Percentiles rank a stretch among this genome's conserved stretches.
These are phyloP conservation scores for Aureobasidium uvarum DNA, from an alignment of 2,329 filamentous ascomycete genomes.

Conservation along the genomic window DNA sequence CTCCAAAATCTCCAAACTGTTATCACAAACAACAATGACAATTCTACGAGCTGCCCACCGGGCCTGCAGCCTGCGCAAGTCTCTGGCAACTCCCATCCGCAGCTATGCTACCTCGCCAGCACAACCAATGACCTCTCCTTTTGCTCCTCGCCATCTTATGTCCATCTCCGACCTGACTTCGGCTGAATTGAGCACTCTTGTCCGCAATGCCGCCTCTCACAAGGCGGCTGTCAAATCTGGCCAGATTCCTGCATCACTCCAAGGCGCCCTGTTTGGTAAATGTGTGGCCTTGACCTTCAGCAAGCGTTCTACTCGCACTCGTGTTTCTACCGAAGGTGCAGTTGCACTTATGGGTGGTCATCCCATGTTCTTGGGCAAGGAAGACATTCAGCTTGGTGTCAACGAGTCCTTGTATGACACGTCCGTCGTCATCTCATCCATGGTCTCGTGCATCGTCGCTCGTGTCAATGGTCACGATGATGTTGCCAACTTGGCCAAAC, in stretches of 20 bases:
- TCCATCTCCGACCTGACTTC: slow-evolving; percentile 84
- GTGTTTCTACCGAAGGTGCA: slow-evolving; percentile 89
- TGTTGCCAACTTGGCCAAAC: slow-evolving; percentile 50
- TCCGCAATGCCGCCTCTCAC: slow-evolving; percentile 75
- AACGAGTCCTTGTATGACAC: slow-evolving; percentile 97
- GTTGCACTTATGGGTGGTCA: slow-evolving; percentile 86
- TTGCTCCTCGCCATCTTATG: slow-evolving; percentile 78
- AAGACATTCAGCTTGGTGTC: slow-evolving; percentile 94
- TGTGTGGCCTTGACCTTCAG: slow-evolving; percentile 95
- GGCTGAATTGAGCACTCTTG: slow-evolving; percentile 73
- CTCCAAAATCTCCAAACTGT: slow-evolving; percentile 11
- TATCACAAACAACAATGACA: slow-evolving; percentile 19
- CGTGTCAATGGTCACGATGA: slow-evolving; percentile 54
- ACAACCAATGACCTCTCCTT: slow-evolving; percentile 51
- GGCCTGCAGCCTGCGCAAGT: slow-evolving; percentile 8
- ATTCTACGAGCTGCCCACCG: slow-evolving; percentile 11
- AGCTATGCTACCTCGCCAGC: slow-evolving; percentile 34
- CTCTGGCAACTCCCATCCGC: not conserved
- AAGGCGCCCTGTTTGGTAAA: slow-evolving; percentile 65
- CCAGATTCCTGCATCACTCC: slow-evolving; percentile 56
- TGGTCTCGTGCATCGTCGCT: slow-evolving; percentile 51
- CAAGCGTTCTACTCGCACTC: slow-evolving; percentile 90
- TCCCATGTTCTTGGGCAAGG: slow-evolving; percentile 93
- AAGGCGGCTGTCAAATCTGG: slow-evolving; percentile 75
- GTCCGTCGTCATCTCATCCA: slow-evolving; percentile 83